phyloP scores from a whole-genome alignment of 2,329 filamentous ascomycete genomes.

The Botrytis galanthina region DNA sequence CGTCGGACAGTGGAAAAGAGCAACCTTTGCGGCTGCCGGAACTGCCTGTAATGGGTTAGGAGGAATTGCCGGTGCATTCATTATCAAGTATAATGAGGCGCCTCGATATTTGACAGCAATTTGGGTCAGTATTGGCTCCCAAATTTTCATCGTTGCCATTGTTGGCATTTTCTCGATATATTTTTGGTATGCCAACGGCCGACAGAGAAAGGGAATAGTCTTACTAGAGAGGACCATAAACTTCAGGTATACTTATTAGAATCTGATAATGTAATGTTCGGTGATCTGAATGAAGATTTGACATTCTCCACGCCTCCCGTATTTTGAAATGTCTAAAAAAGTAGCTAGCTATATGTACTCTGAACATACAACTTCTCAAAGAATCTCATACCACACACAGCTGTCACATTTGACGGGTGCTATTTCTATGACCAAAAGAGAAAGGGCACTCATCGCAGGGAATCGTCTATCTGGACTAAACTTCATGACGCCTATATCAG shows the following conservation, averaged over 20 bases:
- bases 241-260: slow-evolving; percentile 37
- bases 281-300: neutral
- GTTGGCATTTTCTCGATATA: slow-evolving; percentile 51
- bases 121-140: slow-evolving; percentile 65
- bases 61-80: slow-evolving; percentile 72
- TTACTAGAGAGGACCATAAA: slow-evolving; percentile 46
- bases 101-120: slow-evolving; percentile 63
- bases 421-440: neutral
- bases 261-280: neutral
- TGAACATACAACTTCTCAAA: neutral
- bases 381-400: neutral
- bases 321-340: neutral
- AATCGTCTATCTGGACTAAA: too few species aligned
- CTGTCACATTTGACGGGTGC: too few species aligned
- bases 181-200: slow-evolving; percentile 52
- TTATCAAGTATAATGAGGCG: slow-evolving; percentile 59
- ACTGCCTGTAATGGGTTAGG: slow-evolving; percentile 78
- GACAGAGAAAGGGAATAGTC: slow-evolving; percentile 47
- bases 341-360: neutral
- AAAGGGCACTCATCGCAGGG: neutral
- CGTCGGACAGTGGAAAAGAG: slow-evolving; percentile 84
- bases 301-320: neutral
- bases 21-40: slow-evolving; percentile 72
- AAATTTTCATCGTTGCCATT: slow-evolving; percentile 56
- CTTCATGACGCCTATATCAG: neutral